Percentiles rank a stretch among this genome's conserved stretches.
Evolutionary conservation across 108 stramenopile species (phyloP).

Genomic region (Skeletonema menzelii): DNA sequence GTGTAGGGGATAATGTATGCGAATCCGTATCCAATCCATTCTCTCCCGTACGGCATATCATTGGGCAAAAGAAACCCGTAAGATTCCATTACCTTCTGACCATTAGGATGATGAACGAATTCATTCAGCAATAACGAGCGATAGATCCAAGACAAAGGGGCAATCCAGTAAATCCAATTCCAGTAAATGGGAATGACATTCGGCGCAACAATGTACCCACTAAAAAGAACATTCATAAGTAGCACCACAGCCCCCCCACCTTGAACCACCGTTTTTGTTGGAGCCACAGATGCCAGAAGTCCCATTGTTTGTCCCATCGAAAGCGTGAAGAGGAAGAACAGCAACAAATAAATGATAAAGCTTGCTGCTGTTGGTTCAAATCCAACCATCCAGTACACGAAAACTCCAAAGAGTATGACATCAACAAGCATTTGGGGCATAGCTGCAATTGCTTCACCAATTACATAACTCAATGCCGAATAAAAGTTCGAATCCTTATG

Average conservation of each 20-base stretch:
- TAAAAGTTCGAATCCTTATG: conserved; percentile 62
- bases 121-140: conserved; percentile 46
- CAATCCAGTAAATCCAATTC: conserved; percentile 46
- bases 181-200: conserved; percentile 39
- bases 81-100: conserved; percentile 46
- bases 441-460: conserved; percentile 35
- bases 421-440: conserved; percentile 41
- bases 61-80: conserved; percentile 50
- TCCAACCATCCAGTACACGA: conserved; percentile 49
- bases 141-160: conserved; percentile 41
- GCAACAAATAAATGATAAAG: conserved; percentile 25
- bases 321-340: conserved; percentile 40
- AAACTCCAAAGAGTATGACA: conserved; percentile 35
- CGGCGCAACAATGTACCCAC: conserved; percentile 41
- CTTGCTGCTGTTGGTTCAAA: conserved; percentile 20
- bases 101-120: conserved; percentile 19
- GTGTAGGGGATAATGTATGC: conserved; percentile 51
- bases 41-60: conserved; percentile 38
- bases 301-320: conserved; percentile 31
- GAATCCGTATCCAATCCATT: conserved; percentile 68
- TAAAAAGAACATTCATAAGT: conserved; percentile 42
- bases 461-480: conserved; percentile 43
- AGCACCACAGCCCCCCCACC: conserved; percentile 31
- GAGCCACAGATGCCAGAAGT: conserved; percentile 32
- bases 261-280: conserved; percentile 33